Evolutionary conservation across 2,329 filamentous ascomycete species (phyloP).

Genomic region (Chaetothyriales sp.): DNA sequence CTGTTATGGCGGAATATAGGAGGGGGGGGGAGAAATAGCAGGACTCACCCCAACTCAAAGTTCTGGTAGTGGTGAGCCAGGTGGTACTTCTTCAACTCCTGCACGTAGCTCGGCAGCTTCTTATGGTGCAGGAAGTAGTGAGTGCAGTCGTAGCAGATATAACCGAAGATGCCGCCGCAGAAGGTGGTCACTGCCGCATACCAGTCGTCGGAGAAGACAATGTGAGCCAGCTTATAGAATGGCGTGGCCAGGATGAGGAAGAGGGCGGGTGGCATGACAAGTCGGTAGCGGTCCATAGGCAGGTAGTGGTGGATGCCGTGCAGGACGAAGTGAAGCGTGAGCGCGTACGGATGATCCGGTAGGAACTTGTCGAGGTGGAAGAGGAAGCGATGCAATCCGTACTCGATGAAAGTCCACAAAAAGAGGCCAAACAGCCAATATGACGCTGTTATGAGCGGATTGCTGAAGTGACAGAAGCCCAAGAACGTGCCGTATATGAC

Average conservation of each 20-base stretch:
- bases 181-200: constrained; percentile 61
- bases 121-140: constrained; percentile 98
- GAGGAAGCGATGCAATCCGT: constrained; percentile 71
- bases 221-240: constrained; percentile 83
- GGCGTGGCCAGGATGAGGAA: constrained; percentile 71
- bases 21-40: neutral
- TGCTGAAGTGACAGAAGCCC: constrained; percentile 38
- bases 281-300: constrained; percentile 94
- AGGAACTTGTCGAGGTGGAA: constrained; percentile 91
- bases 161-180: constrained; percentile 86
- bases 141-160: constrained; percentile 90
- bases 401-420: constrained; percentile 84
- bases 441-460: constrained; percentile 31
- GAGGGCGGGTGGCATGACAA: constrained; percentile 90
- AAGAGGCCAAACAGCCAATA: constrained; percentile 59
- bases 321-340: constrained; percentile 81
- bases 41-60: constrained; percentile 62
- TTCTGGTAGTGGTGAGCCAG: constrained; percentile 95
- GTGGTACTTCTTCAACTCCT: constrained; percentile 90
- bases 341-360: constrained; percentile 74
- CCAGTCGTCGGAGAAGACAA: constrained; percentile 74
- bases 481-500: constrained; percentile 57
- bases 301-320: constrained; percentile 97
- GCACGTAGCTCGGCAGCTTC: constrained; percentile 82
- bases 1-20: neutral